phyloP scores from a whole-genome alignment of 352 stramenopile species.

The Globisporangium recalcitrans region DNA sequence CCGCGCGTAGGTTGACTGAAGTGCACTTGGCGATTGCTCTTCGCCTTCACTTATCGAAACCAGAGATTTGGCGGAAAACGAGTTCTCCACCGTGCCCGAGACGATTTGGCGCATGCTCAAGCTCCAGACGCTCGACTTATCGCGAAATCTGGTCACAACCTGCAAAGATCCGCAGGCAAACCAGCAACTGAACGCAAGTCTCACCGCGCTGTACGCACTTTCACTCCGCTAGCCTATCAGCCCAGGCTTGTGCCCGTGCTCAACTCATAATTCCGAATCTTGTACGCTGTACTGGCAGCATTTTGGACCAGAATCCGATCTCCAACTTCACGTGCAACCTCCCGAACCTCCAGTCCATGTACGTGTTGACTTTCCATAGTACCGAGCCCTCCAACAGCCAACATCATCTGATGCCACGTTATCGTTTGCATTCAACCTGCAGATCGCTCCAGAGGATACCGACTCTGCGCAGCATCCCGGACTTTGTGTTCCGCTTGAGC shows the following conservation, averaged over 20 bases:
- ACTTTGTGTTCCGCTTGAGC: constrained; percentile 14
- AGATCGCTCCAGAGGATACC: constrained; percentile 25
- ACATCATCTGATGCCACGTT: background rate
- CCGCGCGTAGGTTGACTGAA: background rate
- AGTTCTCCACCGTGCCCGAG: constrained; percentile 21
- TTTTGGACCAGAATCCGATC: constrained; percentile 23
- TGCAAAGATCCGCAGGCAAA: constrained; percentile 16
- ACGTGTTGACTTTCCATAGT: background rate
- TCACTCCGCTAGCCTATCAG: background rate
- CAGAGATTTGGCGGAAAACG: constrained; percentile 28
- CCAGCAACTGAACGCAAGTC: constrained; percentile 6
- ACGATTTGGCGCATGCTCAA: constrained; percentile 29
- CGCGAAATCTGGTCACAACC: constrained; percentile 20
- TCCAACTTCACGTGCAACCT: constrained; percentile 16
- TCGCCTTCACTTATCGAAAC: background rate
- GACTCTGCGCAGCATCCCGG: constrained; percentile 17
- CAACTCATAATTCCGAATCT: background rate
- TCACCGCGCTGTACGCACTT: constrained; percentile 16
- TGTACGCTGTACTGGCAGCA: background rate
- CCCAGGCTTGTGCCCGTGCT: no score
- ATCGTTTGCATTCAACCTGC: background rate
- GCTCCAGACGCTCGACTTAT: constrained; percentile 25
- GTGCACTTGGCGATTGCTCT: no score
- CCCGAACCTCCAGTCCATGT: constrained; percentile 20
- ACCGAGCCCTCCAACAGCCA: background rate